Evolutionary conservation across 2,329 filamentous ascomycete species (phyloP).

Genomic region (Pseudogymnoascus sp.): DNA sequence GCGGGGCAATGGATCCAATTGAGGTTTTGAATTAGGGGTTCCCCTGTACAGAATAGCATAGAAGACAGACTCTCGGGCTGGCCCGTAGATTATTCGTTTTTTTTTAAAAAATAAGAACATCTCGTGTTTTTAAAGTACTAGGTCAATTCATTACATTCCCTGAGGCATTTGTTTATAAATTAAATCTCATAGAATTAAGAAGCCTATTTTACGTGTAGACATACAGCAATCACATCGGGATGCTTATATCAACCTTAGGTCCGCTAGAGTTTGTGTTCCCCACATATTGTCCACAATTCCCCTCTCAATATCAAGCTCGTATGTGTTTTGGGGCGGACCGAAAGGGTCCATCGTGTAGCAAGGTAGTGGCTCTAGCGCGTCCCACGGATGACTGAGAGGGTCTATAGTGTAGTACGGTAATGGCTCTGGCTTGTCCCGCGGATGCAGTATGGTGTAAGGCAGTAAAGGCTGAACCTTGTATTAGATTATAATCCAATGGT

Average conservation of each 20-base stretch:
- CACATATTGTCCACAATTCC: not conserved
- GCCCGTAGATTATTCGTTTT: not conserved
- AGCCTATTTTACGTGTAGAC: not conserved
- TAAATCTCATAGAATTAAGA: not conserved
- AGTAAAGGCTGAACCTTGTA: not conserved
- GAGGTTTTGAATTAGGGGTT: not conserved
- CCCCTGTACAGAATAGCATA: not conserved
- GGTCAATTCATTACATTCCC: not conserved
- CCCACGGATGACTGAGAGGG: not conserved
- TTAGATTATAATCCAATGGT: not conserved
- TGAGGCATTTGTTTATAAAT: not conserved
- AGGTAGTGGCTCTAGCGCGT: not conserved
- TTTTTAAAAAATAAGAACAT: not conserved
- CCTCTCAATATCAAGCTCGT: not conserved
- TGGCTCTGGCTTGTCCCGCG: not conserved
- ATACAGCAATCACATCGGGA: not conserved
- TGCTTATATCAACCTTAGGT: not conserved
- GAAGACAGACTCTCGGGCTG: not conserved
- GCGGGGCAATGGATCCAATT: not conserved
- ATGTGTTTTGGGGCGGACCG: not conserved
- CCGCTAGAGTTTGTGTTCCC: not conserved
- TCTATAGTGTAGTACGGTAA: not conserved
- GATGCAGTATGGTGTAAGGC: not conserved
- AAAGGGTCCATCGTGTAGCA: not conserved
- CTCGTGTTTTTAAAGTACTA: not conserved